These are phyloP conservation scores for Opeltia flavorubescens DNA, from an alignment of 495 filamentous ascomycete species.

Conservation along the genomic window DNA sequence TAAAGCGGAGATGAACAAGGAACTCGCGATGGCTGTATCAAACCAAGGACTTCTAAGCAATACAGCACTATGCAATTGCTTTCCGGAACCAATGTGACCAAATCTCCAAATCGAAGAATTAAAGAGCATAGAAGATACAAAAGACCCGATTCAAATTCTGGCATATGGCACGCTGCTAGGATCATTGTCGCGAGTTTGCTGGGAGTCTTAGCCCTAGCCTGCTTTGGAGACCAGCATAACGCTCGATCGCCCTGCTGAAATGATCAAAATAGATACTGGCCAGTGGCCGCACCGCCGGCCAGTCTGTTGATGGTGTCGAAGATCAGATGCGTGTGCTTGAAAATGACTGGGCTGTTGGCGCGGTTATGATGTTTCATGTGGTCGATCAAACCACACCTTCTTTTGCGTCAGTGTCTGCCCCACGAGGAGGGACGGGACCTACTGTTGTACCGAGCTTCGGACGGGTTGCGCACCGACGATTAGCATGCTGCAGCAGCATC, in stretches of 20 bases:
- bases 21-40: neutral
- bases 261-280: neutral
- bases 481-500: neutral
- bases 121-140: too few species aligned
- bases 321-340: neutral
- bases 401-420: neutral
- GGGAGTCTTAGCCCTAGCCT: neutral
- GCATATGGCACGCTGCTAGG: too few species aligned
- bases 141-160: too few species aligned
- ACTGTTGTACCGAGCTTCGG: too few species aligned
- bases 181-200: too few species aligned
- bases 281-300: neutral
- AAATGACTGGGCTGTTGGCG: neutral
- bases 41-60: neutral
- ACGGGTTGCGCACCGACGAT: neutral
- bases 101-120: too few species aligned
- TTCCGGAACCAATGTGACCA: neutral
- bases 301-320: neutral
- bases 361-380: neutral
- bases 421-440: neutral
- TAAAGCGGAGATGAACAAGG: conserved; percentile 15
- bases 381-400: conserved; percentile 1
- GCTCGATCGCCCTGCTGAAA: neutral
- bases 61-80: neutral
- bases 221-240: neutral